Base-by-base conservation (phyloP, 257 asterid species). In the Solanum etuberosum region DNA sequence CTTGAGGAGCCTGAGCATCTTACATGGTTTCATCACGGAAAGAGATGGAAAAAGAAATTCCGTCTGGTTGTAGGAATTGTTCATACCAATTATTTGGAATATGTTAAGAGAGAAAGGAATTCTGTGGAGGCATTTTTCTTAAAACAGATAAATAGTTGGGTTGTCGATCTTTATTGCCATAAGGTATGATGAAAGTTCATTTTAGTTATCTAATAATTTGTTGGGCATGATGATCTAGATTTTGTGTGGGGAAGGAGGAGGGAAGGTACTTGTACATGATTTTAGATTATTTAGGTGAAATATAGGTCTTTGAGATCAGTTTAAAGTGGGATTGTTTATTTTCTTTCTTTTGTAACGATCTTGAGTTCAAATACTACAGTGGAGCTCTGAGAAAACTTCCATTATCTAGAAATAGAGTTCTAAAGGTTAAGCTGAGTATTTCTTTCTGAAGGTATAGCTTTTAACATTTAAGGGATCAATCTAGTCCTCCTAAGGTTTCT, bases 1-100 rank as follows among this genome's bases (percentile, higher is more conserved):
- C 98, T 97, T n/a, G 99, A 97, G 94, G 99, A 97, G 90, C 99
- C 99, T 16, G 99, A 97, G 95, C 99, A 97, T 92, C 98, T 97
- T 89, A 97, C 99, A 34, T 97, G 99, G 99, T 97, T 95, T 91
- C 99, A 97, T 89, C 99, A 97, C 35, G 99, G 99, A 70, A 94
- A 90, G 93, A 91, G 98, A 90, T 97, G 99, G 99, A 97, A 96
- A 91, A 46, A 84, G 87, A 97, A 96, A 92, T 97, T 96, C 16
- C 94, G 92, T 86, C 87, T 93, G 88, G 99, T 97, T 90, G 48
- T 97, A 38, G 99, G 99, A 82, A 88, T 97, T 87, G 98, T 97
- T 83, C 99, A 97, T 93, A 97, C 99, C 86, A 97, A 97, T 90
- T 97, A 97, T 86, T 63, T 94, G 87, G 99, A 96, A 86, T 97